Conservation (phyloP, 495 filamentous ascomycete genomes). For the Jackrogersella minutella region DNA sequence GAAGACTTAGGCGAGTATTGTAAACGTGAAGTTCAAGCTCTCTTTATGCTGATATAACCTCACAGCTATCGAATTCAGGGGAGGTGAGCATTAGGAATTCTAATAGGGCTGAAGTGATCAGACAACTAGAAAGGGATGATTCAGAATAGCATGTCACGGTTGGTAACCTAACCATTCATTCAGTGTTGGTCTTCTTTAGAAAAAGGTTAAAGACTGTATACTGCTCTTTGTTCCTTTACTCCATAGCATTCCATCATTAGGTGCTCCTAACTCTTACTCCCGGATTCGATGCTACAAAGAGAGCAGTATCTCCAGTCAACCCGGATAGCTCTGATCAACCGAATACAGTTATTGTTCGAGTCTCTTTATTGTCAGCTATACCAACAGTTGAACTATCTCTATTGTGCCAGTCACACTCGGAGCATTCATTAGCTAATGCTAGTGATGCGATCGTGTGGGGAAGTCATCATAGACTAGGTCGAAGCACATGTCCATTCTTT, state of each 20-base stretch:
- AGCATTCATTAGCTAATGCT: background rate
- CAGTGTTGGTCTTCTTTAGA: background rate
- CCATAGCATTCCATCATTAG: background rate
- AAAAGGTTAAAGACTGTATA: background rate
- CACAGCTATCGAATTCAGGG: background rate
- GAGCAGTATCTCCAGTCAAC: background rate
- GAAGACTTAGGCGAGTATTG: background rate
- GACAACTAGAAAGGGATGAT: background rate
- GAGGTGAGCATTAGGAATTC: background rate
- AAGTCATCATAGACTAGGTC: background rate
- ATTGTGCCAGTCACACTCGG: too few species aligned
- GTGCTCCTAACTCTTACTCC: background rate
- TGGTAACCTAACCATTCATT: background rate
- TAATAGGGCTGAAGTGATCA: background rate
- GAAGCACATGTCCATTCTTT: background rate
- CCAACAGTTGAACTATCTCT: too few species aligned
- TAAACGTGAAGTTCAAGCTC: background rate
- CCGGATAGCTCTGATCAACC: background rate
- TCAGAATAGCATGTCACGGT: background rate
- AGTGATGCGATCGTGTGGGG: background rate
- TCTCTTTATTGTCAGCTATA: too few species aligned
- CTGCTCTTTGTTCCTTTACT: slow-evolving; percentile 13
- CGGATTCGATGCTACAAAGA: slow-evolving; percentile 28
- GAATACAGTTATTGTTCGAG: background rate
- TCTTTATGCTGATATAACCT: background rate